These are phyloP conservation scores for Corylus heterophylla DNA, from an alignment of 306 rosid genomes.

Conservation along the genomic window DNA sequence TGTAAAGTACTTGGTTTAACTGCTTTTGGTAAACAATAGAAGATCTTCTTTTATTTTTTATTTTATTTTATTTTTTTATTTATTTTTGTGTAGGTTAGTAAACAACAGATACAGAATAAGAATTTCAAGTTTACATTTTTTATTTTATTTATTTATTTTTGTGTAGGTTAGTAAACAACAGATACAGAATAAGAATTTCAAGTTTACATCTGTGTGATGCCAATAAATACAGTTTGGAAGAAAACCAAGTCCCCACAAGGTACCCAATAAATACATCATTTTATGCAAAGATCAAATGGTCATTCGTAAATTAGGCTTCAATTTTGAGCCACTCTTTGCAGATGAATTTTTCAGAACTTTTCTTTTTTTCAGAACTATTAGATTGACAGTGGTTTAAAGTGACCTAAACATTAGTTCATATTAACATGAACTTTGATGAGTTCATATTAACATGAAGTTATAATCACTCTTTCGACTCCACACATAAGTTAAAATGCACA, in stretches of 20 bases:
- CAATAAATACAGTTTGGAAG: background rate
- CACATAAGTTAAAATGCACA: background rate
- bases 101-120: background rate
- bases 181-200: background rate
- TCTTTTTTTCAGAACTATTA: background rate
- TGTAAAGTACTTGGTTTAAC: background rate
- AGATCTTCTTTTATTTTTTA: too few relatives aligned
- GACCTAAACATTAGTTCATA: background rate
- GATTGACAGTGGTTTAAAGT: background rate
- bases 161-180: background rate
- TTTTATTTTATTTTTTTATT: too few relatives aligned
- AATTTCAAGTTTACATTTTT: too few relatives aligned
- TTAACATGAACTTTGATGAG: background rate
- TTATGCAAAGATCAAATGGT: background rate
- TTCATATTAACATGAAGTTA: too few relatives aligned
- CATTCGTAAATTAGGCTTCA: background rate
- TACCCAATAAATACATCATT: background rate
- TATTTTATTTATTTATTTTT: too few relatives aligned
- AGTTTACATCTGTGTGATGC: background rate
- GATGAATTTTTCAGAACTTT: background rate
- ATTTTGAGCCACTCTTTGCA: background rate
- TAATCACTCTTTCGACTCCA: background rate
- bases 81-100: background rate
- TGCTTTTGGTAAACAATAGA: background rate
- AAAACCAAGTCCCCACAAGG: background rate